Evolutionary conservation across 2,329 filamentous ascomycete genomes (phyloP), one percentile per base, ranked within the genome.

Genomic region (Stylonectria norvegica): DNA sequence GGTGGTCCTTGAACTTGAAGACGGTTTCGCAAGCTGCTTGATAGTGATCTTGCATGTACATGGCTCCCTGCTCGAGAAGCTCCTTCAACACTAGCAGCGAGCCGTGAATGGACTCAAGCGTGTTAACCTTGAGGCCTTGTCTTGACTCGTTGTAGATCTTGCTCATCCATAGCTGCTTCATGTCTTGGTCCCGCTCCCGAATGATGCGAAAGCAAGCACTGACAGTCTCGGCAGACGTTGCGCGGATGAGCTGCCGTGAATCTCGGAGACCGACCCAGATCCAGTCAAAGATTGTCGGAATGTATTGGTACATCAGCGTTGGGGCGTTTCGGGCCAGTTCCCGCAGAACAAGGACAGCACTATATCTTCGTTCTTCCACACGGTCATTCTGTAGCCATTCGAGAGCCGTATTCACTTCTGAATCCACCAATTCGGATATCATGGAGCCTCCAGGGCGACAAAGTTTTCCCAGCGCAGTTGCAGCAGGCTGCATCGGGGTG

Each of bases 31-130:
- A 97, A 9, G 89, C 85, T 54, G 95, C 88, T 43, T 85, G 81
- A 64, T 97, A 98, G 60, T 90, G 82, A 27, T 90, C 87, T 57
- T 95, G 89, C 93, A 98, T 97, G 65, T 95, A 98, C 91, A 98
- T 98, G 55, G 89, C 90, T 38, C 93, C 93, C 62, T 95, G 91
- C 48, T 93, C 81, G 14, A 98, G 79, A 34, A 98, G 77, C 67
- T 97, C 91, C 63, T 91, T 94, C 56, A 97, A 76, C 2, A 94
- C 89, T 15, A 98, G 75, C 28, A 98, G 75, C 2, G 91, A 96
- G n/a, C 89, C 93, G 61, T 98, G 94, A 29, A 95, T 85, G 44
- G 83, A 85, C 63, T 98, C 93, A 39, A 94, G 78, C 14, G 88
- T 89, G 54, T 82, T 85, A 36, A 83, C 78, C 61, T 84, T 83